These are phyloP conservation scores for Buxus sempervirens DNA, from an alignment of 164 flowering plant genomes.

Conservation along the genomic window DNA sequence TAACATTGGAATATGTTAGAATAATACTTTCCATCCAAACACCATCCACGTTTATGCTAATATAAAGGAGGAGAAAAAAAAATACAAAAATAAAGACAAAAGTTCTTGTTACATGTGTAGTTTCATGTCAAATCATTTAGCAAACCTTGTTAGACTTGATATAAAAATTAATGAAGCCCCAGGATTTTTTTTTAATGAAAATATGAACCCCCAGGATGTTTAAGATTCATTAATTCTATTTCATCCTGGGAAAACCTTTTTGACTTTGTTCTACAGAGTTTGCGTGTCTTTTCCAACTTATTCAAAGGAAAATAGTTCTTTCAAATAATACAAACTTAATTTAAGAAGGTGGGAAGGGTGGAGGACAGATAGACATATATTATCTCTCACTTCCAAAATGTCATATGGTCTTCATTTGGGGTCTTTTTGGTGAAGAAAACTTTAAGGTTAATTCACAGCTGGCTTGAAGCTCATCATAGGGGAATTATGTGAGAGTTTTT, in stretches of 20 bases:
- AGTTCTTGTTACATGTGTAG: not conserved
- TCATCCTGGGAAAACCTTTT: not conserved
- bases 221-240: not conserved
- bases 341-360: no score
- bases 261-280: not conserved
- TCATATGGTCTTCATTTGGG: no score
- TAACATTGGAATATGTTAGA: conserved; percentile 2
- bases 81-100: no score
- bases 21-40: not conserved
- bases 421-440: no score
- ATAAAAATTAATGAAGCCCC: not conserved
- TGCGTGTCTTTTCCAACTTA: not conserved
- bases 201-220: not conserved
- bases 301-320: not conserved
- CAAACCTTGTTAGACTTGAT: not conserved
- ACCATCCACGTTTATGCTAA: not conserved
- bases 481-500: no score
- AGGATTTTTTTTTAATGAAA: not conserved
- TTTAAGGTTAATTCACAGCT: no score
- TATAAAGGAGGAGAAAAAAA: not conserved
- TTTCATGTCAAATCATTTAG: not conserved
- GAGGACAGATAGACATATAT: no score
- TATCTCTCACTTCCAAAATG: no score
- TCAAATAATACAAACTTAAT: no score
- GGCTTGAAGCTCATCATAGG: no score